Evolutionary conservation across 345 rosid genomes (phyloP).

Genomic region (Camelina hispida): DNA sequence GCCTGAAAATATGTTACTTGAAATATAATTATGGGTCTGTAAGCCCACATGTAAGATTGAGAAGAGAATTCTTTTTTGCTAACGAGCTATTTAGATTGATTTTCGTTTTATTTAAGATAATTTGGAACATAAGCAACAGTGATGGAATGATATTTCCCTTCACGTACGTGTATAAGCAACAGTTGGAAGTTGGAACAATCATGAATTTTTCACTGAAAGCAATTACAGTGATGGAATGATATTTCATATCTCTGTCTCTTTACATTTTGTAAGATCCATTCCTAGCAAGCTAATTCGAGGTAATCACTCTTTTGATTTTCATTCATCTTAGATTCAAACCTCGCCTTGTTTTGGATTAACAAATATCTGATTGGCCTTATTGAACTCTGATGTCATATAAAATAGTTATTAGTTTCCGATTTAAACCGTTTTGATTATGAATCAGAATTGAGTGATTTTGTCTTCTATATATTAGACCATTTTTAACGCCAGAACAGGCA

Average conservation of each 20-base stretch:
- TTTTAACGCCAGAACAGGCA: too few species aligned
- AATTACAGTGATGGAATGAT: neutral
- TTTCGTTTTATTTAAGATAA: neutral
- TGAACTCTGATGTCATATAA: neutral
- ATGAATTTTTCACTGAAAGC: neutral
- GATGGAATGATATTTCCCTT: too few species aligned
- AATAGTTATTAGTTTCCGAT: neutral
- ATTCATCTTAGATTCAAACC: neutral
- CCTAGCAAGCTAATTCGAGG: neutral
- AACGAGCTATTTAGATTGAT: too few species aligned
- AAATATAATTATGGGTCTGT: neutral
- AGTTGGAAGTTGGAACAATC: neutral
- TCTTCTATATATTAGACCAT: neutral
- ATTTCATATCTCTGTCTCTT: neutral
- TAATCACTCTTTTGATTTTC: neutral
- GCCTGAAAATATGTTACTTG: neutral
- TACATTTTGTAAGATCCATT: neutral
- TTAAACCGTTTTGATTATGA: neutral
- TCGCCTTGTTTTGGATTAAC: neutral
- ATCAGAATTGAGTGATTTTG: neutral
- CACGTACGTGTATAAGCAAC: neutral
- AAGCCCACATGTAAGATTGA: slow-evolving; percentile 2
- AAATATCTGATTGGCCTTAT: neutral
- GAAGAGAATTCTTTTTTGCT: neutral
- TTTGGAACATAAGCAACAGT: too few species aligned